These are phyloP conservation scores for Psilocybe tampanensis DNA, from an alignment of 768 basidiomycete species.

Conservation along the genomic window DNA sequence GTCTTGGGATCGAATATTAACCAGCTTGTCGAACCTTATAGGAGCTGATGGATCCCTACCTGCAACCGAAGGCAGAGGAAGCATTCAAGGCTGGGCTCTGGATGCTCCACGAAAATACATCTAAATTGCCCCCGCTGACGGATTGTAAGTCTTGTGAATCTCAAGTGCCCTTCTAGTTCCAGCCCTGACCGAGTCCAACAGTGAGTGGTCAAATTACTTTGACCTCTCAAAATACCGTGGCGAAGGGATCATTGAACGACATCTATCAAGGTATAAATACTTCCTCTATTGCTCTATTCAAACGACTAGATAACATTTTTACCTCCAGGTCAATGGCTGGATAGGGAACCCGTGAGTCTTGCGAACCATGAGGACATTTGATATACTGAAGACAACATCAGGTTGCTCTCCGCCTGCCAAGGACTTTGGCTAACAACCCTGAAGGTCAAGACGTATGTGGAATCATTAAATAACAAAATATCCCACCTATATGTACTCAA, in stretches of 20 bases:
- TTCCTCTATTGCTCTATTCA: neutral
- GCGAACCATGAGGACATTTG: neutral
- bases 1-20: neutral
- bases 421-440: constrained; percentile 33
- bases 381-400: constrained; percentile 11
- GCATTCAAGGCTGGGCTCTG: constrained; percentile 40
- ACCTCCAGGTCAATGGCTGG: constrained; percentile 42
- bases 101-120: constrained; percentile 38
- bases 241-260: constrained; percentile 40
- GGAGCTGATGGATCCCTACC: constrained; percentile 24
- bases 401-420: constrained; percentile 43
- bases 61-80: constrained; percentile 31
- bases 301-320: constrained; percentile 1
- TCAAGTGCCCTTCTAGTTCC: neutral
- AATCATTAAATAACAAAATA: neutral
- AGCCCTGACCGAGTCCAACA: constrained; percentile 16
- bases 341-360: constrained; percentile 32
- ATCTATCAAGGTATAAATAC: constrained; percentile 37
- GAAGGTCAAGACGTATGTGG: constrained; percentile 36
- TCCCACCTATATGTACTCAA: neutral
- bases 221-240: constrained; percentile 29
- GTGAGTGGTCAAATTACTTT: constrained; percentile 44
- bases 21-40: neutral
- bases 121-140: constrained; percentile 42
- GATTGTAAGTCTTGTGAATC: constrained; percentile 35